A percentile compares a stretch with the other conserved stretches of the same genome.
Conservation (phyloP, 1,139 yeast genomes). For the Hanseniaspora sp. region DNA sequence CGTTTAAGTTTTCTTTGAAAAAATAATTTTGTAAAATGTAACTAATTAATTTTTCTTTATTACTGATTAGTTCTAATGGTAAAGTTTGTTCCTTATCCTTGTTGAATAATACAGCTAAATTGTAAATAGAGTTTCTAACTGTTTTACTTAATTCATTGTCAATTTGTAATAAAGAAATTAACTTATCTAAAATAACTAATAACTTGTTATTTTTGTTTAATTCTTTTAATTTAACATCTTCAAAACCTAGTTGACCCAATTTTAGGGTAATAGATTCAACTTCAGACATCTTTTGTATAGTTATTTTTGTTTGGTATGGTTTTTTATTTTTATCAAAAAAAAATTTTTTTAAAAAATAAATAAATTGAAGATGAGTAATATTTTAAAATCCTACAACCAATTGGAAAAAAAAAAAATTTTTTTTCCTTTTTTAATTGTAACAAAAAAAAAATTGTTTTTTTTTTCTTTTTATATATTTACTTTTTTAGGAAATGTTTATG, state of each 20-base stretch:
- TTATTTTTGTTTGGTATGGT: neutral
- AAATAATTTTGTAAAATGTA: conserved; percentile 48
- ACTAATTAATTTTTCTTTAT: conserved; percentile 27
- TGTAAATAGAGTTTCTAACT: conserved; percentile 55
- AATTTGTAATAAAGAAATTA: conserved; percentile 38
- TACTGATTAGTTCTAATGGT: conserved; percentile 23
- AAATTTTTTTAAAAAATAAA: neutral
- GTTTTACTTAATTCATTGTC: conserved; percentile 37
- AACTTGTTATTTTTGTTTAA: conserved; percentile 77
- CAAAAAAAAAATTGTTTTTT: neutral
- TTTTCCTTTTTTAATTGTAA: neutral
- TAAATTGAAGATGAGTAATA: neutral
- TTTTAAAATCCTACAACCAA: no score
- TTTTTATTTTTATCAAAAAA: neutral
- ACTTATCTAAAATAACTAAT: conserved; percentile 51
- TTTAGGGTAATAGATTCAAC: conserved; percentile 37
- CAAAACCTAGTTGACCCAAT: conserved; percentile 56
- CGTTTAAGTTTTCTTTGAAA: conserved; percentile 50
- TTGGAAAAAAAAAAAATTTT: neutral
- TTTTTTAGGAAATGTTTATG: neutral
- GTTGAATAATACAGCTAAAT: conserved; percentile 55
- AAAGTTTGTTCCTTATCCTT: conserved; percentile 23
- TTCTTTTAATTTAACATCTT: conserved; percentile 60
- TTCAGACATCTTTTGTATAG: conserved; percentile 18
- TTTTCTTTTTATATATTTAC: neutral